A percentile compares a stretch with the other conserved stretches of the same genome.
phyloP scores from a whole-genome alignment of 2,329 filamentous ascomycete species.

The Fusarium pseudonygamai region DNA sequence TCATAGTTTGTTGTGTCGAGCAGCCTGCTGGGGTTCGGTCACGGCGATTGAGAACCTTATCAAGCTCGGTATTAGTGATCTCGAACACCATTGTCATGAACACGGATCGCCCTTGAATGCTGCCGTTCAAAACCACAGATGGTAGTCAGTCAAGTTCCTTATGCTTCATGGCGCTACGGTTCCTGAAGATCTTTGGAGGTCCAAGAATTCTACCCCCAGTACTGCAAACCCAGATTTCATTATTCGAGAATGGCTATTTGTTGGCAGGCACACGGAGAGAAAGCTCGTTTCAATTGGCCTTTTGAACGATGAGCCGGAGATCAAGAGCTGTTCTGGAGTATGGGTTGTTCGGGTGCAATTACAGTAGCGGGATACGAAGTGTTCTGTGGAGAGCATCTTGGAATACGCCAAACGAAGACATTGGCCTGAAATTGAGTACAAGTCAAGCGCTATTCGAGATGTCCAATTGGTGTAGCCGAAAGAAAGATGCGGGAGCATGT shows the following conservation, averaged over 20 bases:
- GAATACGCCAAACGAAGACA: not conserved
- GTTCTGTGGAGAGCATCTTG: not conserved
- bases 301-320: not conserved
- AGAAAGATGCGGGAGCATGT: not conserved
- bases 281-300: not conserved
- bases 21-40: not conserved
- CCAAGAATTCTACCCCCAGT: not conserved
- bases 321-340: not conserved
- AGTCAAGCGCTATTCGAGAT: not conserved
- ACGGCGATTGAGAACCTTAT: not conserved
- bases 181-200: accelerated
- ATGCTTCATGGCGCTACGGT: not conserved
- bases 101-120: not conserved
- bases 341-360: not conserved
- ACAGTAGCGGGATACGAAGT: not conserved
- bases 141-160: not conserved
- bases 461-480: not conserved
- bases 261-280: not conserved
- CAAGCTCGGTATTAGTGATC: not conserved
- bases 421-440: not conserved
- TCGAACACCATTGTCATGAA: not conserved
- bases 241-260: not conserved
- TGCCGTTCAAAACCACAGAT: not conserved
- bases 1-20: not conserved
- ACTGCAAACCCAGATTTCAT: not conserved